These are phyloP conservation scores for Nakaseomyces kungkrabaensis DNA, from an alignment of 1,139 yeast genomes.

Conservation along the genomic window DNA sequence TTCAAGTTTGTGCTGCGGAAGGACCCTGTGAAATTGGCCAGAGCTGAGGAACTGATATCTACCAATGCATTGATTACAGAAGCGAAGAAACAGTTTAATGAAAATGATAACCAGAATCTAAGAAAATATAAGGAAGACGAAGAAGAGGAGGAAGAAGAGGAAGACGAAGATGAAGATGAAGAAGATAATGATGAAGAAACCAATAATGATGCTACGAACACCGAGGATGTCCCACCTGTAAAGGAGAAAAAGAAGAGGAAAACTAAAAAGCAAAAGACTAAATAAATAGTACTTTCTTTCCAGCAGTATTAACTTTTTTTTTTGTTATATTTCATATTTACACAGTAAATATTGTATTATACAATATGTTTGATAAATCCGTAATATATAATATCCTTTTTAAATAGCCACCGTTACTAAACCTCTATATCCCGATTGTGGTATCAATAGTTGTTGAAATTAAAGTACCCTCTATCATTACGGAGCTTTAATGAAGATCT, in stretches of 20 bases:
- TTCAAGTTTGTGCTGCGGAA: conserved; percentile 74
- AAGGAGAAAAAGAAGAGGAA: conserved; percentile 1
- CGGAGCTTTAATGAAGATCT: conserved; percentile 12
- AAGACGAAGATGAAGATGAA: conserved; percentile 13
- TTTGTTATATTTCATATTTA: background rate
- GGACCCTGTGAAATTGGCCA: conserved; percentile 75
- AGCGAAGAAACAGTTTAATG: conserved; percentile 77
- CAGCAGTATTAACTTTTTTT: background rate
- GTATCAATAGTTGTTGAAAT: no score
- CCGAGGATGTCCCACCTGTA: background rate
- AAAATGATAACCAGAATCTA: conserved; percentile 41
- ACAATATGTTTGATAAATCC: background rate
- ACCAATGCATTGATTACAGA: conserved; percentile 66
- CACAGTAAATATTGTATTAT: background rate
- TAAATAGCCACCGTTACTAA: no score
- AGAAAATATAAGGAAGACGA: conserved; percentile 27
- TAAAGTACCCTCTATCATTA: no score
- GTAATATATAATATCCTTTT: no score
- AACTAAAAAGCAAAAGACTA: background rate
- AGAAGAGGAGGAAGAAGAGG: conserved; percentile 30
- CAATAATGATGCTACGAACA: background rate
- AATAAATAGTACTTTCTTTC: background rate
- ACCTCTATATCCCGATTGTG: no score
- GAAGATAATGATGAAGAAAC: background rate
- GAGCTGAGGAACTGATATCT: conserved; percentile 69